Evolutionary conservation across 2,329 filamentous ascomycete species (phyloP).

Genomic region (Beauveria brongniartii): DNA sequence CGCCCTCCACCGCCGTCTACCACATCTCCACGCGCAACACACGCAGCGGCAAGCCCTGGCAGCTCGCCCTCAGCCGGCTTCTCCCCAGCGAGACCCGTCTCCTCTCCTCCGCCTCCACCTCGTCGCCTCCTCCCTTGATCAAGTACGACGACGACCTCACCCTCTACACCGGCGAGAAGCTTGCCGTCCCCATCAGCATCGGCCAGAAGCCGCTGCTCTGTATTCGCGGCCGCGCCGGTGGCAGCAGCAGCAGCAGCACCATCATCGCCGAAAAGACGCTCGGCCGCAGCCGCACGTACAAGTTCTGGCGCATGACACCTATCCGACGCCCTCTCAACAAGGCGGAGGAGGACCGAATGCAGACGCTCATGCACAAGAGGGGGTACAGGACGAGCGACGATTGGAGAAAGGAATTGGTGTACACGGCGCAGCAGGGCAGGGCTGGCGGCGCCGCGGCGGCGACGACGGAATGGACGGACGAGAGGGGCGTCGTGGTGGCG

Average conservation of each 20-base stretch:
- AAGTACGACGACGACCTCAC: constrained; percentile 8
- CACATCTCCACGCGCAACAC: constrained; percentile 7
- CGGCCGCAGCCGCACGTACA: neutral
- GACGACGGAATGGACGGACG: neutral
- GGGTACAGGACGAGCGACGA: constrained; percentile 4
- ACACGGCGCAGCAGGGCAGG: constrained; percentile 1
- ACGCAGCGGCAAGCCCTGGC: constrained; percentile 1
- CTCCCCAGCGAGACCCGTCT: constrained; percentile 6
- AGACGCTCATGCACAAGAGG: neutral
- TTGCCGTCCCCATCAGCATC: constrained; percentile 2
- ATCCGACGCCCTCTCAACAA: neutral
- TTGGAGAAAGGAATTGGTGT: constrained; percentile 3
- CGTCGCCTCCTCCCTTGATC: neutral
- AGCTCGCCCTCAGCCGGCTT: neutral
- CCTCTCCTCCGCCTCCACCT: neutral
- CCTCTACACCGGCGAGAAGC: neutral
- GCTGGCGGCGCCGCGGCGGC: neutral
- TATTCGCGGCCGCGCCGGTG: neutral
- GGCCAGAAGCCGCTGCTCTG: constrained; percentile 3
- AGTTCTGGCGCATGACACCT: constrained; percentile 6
- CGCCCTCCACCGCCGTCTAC: neutral
- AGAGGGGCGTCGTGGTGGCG: neutral
- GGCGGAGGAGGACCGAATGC: neutral
- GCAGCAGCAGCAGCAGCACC: neutral
- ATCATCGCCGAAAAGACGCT: neutral